Evolutionary conservation across 768 basidiomycete species (phyloP), one percentile per base, ranked within the genome.

Genomic region (Russula virescens): DNA sequence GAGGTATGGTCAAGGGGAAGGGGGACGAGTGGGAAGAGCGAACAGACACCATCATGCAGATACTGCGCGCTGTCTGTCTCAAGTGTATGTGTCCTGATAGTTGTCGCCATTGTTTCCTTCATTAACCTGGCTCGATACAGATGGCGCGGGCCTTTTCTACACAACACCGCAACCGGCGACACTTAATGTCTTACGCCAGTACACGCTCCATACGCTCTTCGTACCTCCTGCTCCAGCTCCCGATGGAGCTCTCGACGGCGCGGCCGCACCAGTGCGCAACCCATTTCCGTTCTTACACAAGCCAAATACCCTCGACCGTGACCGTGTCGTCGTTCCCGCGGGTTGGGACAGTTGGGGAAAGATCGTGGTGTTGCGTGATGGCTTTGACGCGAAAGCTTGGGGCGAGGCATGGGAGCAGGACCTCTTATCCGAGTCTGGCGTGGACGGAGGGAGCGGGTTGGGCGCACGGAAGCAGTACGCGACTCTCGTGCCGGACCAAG

Each of bases 261-360:
- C 74, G 13, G 71, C 76, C 0, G 75, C 79, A 21, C 85, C 88
- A 6, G 76, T 78, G 28, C 84, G 87, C 43, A 91, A 91, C 69
- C 83, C 87, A 1, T 97, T 98, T 75, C 87, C 92, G 0, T 98
- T 97, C 74, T 76, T 80, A 3, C 83, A 91, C 59, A 88, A 89
- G 67, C 88, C 97, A 1, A 98, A 98, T 71, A 88, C 91, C 0
- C 78, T 98, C 50, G 97, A 98, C 71, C 85, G 97, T 35, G 95
- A 98, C 70, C 87, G 84, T 14, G 88, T 98, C 55, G 83, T 97
- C 48, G 86, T 98, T 7, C 97, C 96, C 1, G 83, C 92, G 2
- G 97, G 97, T 1, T 99, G 97, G 97, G 97, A 98, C 71, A 92
- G 90, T 67, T 97, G 93, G 91, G 94, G 95, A 0, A 98, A 98